These are phyloP conservation scores for Trichoderma oligosporum DNA, from an alignment of 2,329 filamentous ascomycete species.

Conservation along the genomic window DNA sequence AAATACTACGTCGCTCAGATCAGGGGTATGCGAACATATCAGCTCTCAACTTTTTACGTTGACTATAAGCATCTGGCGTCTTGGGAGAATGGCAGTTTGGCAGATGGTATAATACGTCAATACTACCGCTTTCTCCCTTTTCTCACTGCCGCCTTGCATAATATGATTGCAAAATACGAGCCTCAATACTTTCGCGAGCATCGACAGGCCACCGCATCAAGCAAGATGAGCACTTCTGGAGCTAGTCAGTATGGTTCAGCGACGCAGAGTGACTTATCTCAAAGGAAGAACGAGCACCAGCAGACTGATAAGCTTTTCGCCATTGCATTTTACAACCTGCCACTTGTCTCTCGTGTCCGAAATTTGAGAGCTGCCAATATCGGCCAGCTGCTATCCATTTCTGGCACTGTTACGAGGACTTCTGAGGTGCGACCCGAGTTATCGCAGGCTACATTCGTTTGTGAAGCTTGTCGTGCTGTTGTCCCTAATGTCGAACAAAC, in stretches of 20 bases:
- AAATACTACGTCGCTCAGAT: slow-evolving; percentile 85
- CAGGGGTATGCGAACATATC: slow-evolving; percentile 67
- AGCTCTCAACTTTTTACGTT: slow-evolving; percentile 81
- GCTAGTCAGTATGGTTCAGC: slow-evolving; percentile 59
- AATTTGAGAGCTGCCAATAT: slow-evolving; percentile 86
- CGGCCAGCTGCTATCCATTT: slow-evolving; percentile 90
- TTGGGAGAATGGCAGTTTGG: slow-evolving; percentile 74
- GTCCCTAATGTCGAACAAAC: slow-evolving; percentile 94
- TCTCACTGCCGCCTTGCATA: slow-evolving; percentile 82
- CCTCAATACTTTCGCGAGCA: slow-evolving; percentile 92
- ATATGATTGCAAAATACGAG: slow-evolving; percentile 90
- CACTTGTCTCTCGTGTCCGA: slow-evolving; percentile 79
- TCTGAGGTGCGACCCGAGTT: slow-evolving; percentile 95
- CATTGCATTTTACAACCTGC: slow-evolving; percentile 88
- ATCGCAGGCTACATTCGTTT: slow-evolving; percentile 86
- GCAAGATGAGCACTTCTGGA: slow-evolving; percentile 66
- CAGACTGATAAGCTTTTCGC: slow-evolving; percentile 96
- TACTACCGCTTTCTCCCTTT: slow-evolving; percentile 97
- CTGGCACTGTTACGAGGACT: slow-evolving; percentile 91
- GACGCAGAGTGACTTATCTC: slow-evolving; percentile 62
- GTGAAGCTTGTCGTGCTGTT: slow-evolving; percentile 79
- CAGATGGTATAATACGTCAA: slow-evolving; percentile 79
- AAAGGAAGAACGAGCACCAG: slow-evolving; percentile 83
- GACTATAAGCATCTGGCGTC: slow-evolving; percentile 80
- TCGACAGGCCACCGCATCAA: slow-evolving; percentile 74